A percentile compares a stretch with the other conserved stretches of the same genome.
Conservation (phyloP, 371 early-diverging fungal species). For the Thermomucor indicae-seudaticae region DNA sequence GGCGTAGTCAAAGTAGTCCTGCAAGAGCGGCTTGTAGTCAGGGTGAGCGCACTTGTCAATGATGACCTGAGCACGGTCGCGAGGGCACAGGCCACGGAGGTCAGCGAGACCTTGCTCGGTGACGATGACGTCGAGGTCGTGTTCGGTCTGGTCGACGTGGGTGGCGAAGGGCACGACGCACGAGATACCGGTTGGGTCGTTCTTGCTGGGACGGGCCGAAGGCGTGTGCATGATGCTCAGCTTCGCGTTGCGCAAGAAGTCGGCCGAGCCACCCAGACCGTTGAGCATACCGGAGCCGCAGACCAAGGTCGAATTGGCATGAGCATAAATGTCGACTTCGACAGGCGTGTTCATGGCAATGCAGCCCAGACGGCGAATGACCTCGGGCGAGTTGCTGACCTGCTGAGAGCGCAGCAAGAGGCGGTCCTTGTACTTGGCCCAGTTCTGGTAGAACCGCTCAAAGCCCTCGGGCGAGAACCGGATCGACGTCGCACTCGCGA, state of each 20-base stretch:
- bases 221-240: conserved; percentile 52
- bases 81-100: conserved; percentile 48
- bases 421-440: conserved; percentile 45
- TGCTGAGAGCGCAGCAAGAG: conserved; percentile 49
- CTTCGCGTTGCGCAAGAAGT: conserved; percentile 49
- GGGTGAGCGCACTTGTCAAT: conserved; percentile 55
- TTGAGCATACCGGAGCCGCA: conserved; percentile 53
- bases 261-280: conserved; percentile 50
- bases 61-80: conserved; percentile 47
- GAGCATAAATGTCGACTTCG: conserved; percentile 54
- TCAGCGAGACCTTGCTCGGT: conserved; percentile 56
- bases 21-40: conserved; percentile 43
- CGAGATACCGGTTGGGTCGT: conserved; percentile 44
- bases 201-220: conserved; percentile 46
- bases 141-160: conserved; percentile 53
- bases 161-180: conserved; percentile 50
- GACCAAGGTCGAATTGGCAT: conserved; percentile 51
- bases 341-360: conserved; percentile 58
- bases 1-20: conserved; percentile 48
- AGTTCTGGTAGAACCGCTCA: conserved; percentile 46
- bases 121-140: conserved; percentile 49
- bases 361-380: conserved; percentile 51
- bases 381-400: conserved; percentile 51
- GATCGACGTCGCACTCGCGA: conserved; percentile 52
- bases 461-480: conserved; percentile 54